phyloP scores from a whole-genome alignment of 192 early-diverging fungal genomes.

The Pecoramyces ruminantium region DNA sequence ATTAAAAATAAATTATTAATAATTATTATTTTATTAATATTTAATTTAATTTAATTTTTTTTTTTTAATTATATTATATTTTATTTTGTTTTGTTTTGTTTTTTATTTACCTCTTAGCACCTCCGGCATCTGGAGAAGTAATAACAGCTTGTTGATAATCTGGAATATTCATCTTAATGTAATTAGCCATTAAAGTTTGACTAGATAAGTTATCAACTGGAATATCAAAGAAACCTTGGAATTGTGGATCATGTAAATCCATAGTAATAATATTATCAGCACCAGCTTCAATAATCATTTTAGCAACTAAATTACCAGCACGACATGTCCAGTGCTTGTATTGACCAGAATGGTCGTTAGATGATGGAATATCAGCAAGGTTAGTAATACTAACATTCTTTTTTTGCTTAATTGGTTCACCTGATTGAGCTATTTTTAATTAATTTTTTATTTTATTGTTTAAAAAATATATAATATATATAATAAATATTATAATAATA shows the following conservation, averaged over 20 bases:
- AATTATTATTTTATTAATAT: no score
- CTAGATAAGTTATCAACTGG: neutral
- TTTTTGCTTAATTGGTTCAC: neutral
- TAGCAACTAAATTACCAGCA: neutral
- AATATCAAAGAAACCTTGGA: neutral
- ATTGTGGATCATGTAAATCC: conserved; percentile 2
- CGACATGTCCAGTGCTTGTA: conserved; percentile 80
- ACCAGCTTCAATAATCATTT: neutral
- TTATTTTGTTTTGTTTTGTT: no score
- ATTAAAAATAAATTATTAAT: no score
- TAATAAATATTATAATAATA: neutral
- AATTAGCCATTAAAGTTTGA: neutral
- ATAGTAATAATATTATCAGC: conserved; percentile 3
- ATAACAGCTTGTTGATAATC: conserved; percentile 1
- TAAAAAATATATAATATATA: neutral
- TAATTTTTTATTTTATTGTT: neutral
- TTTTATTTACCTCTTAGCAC: neutral
- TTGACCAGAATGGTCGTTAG: conserved; percentile 6
- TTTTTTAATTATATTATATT: no score
- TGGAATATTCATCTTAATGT: neutral
- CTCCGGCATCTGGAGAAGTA: conserved; percentile 3
- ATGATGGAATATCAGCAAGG: neutral
- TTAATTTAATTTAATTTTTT: no score
- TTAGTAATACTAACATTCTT: neutral
- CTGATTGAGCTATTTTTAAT: neutral